Percentiles rank a stretch among this genome's conserved stretches.
Conservation (phyloP, 208 protist species). For the Trichomonas vaginalis region DNA sequence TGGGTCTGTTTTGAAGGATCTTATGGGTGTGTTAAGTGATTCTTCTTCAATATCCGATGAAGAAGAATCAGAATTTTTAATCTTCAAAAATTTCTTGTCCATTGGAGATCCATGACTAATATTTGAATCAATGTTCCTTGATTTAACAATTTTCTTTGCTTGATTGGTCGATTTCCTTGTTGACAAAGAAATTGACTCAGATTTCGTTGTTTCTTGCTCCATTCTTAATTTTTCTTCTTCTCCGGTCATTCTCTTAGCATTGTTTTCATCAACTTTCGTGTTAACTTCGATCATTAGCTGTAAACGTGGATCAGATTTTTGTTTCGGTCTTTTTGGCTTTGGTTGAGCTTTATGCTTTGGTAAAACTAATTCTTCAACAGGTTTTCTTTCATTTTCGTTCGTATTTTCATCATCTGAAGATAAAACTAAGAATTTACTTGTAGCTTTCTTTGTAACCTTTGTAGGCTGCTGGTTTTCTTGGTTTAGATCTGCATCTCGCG, state of each 20-base stretch:
- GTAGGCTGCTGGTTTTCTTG: background rate
- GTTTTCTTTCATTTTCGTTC: no score
- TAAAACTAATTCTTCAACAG: background rate
- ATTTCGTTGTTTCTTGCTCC: background rate
- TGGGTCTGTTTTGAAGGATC: background rate
- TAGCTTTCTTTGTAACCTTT: background rate
- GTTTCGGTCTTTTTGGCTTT: background rate
- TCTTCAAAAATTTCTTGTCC: background rate
- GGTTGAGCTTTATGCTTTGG: background rate
- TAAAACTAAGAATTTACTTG: background rate
- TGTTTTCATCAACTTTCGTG: background rate
- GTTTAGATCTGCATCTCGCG: background rate
- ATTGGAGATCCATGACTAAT: background rate
- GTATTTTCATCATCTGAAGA: no score
- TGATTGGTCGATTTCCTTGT: background rate
- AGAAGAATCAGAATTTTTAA: background rate
- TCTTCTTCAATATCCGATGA: background rate
- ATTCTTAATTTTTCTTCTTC: background rate
- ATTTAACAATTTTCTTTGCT: background rate
- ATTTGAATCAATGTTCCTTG: background rate
- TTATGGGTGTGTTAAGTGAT: background rate
- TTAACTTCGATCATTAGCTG: background rate
- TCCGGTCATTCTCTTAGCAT: background rate
- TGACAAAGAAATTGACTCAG: background rate
- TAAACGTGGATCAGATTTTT: background rate